Percentiles rank a stretch among this genome's conserved stretches.
Conservation (phyloP, 495 filamentous ascomycete genomes). For the Xylaria scruposa region DNA sequence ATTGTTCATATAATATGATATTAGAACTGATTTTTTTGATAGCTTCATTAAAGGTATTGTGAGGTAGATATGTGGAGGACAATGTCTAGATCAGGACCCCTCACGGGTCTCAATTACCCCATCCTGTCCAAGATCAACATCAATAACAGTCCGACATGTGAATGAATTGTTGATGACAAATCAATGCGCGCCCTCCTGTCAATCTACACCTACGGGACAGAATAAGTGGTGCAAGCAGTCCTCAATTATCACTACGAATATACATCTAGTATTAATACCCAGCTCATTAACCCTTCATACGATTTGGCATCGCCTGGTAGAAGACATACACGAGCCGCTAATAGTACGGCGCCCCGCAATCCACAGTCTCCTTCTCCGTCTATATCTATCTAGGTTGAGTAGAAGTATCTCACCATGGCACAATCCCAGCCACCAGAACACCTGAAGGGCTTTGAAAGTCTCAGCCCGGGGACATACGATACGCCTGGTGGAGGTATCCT, state of each 20-base stretch:
- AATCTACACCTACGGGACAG: too few relatives aligned
- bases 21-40: too few relatives aligned
- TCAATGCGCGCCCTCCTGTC: not conserved
- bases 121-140: too few relatives aligned
- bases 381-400: not conserved
- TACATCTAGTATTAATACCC: not conserved
- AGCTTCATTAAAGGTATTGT: too few relatives aligned
- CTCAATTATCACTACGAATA: not conserved
- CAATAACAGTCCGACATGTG: too few relatives aligned
- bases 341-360: not conserved
- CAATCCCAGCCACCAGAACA: conserved; percentile 2
- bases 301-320: too few relatives aligned
- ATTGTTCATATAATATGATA: too few relatives aligned
- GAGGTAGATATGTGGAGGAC: too few relatives aligned
- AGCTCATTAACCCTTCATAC: too few relatives aligned
- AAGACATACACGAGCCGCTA: not conserved
- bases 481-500: conserved; percentile 16
- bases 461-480: conserved; percentile 10
- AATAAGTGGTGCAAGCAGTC: not conserved
- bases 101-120: too few relatives aligned
- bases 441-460: not conserved
- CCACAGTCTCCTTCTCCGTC: not conserved
- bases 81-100: too few relatives aligned
- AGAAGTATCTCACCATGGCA: not conserved
- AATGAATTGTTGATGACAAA: conserved; percentile 7